Base-by-base conservation (phyloP, 352 stramenopile species). In the Pythium pyrilobum region DNA sequence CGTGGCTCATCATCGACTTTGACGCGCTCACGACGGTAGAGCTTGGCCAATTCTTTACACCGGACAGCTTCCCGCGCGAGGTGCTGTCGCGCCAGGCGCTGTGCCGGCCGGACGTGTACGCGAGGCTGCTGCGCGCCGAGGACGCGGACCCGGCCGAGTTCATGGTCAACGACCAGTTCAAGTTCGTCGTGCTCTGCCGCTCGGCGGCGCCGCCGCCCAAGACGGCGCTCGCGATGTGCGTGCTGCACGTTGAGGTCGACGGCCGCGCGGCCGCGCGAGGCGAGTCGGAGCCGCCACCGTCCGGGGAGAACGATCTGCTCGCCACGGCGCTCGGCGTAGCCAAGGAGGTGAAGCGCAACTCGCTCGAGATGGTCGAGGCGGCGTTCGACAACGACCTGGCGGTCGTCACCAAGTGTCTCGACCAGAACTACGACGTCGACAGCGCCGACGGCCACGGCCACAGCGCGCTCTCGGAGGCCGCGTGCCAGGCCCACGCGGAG, bases 371-470 rank as follows among this genome's bases (percentile, higher is more conserved):
- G 15, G 87, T 97, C 24, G 89, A 97, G 59, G 82, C 79, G 23
- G 87, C 84, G 18, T 97, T 97, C 56, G 89, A 97, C 33, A 77
- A 86, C 27, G 84, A 97, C 16, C 50, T 96, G 18, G 81, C 87
- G 0, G 69, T 66, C 2, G 65, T 96, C 5, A 63, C 83, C 8
- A 68, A 72, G 12, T 79, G 65, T 40, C 43, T 97, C 5, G 84
- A 92, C 37, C 89, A 95, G 48, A 92, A 89, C 34, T 96, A 90
- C 54, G 81, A 95, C 40, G 54, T 96, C 11, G 88, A 97, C 31
- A 91, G 73, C 18, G 66, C 85, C 32, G 88, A 97, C 41, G 87
- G 82, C 15, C 84, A 94, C 36, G 69, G 79, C 5, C 87, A 97
- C 59, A 96, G 88, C 8, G 73, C 86, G 8, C 61, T 97, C 0